Conservation (phyloP, 176 grass and related monocot species). For the Echinochloa phyllopogon region DNA sequence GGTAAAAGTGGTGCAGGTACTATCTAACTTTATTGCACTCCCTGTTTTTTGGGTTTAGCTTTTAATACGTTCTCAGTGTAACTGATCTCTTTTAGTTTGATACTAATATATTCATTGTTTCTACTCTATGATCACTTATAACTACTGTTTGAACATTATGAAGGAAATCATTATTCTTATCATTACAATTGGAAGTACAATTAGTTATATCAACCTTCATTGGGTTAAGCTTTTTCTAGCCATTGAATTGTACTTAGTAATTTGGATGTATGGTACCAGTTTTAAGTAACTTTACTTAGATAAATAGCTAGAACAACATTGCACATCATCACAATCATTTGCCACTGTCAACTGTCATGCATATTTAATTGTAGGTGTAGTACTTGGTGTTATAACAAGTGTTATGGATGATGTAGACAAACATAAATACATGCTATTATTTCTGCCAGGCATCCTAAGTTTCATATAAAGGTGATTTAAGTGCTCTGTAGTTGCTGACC, state of each 20-base stretch:
- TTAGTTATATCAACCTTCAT: background rate
- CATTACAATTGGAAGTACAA: background rate
- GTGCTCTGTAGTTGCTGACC: background rate
- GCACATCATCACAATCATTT: background rate
- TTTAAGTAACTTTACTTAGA: background rate
- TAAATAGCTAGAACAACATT: background rate
- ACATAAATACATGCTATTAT: background rate
- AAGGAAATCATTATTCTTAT: background rate
- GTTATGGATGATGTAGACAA: background rate
- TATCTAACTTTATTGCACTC: conserved; percentile 8
- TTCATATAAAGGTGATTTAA: background rate
- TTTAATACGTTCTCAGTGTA: conserved; percentile 8
- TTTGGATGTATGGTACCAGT: background rate
- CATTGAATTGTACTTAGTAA: background rate
- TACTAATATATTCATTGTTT: background rate
- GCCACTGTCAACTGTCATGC: background rate
- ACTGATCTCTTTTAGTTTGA: conserved; percentile 4
- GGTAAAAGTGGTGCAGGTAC: conserved; percentile 92
- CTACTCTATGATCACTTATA: background rate
- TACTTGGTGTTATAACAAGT: background rate
- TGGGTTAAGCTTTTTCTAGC: conserved; percentile 33
- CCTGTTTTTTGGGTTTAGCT: conserved; percentile 22
- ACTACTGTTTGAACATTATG: background rate
- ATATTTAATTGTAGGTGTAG: background rate
- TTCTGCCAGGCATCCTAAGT: background rate